phyloP scores from a whole-genome alignment of 2,329 filamentous ascomycete species.

The Alternaria postmessia region DNA sequence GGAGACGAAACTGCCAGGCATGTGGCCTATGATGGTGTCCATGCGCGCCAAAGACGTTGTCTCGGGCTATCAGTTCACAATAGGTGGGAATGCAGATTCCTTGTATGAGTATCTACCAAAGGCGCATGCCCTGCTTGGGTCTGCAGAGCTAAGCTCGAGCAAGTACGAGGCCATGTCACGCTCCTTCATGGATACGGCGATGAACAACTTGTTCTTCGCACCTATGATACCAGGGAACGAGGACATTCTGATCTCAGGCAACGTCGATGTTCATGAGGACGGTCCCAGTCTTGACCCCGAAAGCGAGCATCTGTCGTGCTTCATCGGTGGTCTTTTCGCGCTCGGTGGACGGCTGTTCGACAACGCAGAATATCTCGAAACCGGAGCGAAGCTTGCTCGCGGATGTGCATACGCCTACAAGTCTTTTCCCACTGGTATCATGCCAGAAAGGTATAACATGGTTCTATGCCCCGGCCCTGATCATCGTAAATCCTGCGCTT shows the following conservation, averaged over 20 bases:
- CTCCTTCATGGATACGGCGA: constrained; percentile 55
- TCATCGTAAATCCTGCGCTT: constrained; percentile 56
- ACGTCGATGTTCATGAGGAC: constrained; percentile 38
- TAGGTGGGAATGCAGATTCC: constrained; percentile 50
- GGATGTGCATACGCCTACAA: constrained; percentile 70
- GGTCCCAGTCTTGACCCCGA: constrained; percentile 53
- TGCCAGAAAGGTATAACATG: constrained; percentile 66
- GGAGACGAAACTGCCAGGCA: constrained; percentile 45
- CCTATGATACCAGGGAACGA: constrained; percentile 48
- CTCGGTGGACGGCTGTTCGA: constrained; percentile 65
- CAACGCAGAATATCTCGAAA: constrained; percentile 60
- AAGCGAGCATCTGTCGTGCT: constrained; percentile 67
- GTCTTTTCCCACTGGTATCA: constrained; percentile 64
- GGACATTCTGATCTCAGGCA: constrained; percentile 45
- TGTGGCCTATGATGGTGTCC: constrained; percentile 51
- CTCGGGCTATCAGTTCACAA: constrained; percentile 42
- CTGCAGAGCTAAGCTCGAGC: constrained; percentile 56
- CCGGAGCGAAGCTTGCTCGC: constrained; percentile 66
- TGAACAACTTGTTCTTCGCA: constrained; percentile 58
- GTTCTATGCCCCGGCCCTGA: constrained; percentile 55
- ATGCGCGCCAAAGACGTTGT: constrained; percentile 42
- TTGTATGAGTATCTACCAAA: constrained; percentile 51
- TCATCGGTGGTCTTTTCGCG: constrained; percentile 68
- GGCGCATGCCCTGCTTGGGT: constrained; percentile 47
- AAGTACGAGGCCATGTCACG: constrained; percentile 64